Base-by-base conservation (phyloP, 83 land plant species). In the Diphasiastrum complanatum region DNA sequence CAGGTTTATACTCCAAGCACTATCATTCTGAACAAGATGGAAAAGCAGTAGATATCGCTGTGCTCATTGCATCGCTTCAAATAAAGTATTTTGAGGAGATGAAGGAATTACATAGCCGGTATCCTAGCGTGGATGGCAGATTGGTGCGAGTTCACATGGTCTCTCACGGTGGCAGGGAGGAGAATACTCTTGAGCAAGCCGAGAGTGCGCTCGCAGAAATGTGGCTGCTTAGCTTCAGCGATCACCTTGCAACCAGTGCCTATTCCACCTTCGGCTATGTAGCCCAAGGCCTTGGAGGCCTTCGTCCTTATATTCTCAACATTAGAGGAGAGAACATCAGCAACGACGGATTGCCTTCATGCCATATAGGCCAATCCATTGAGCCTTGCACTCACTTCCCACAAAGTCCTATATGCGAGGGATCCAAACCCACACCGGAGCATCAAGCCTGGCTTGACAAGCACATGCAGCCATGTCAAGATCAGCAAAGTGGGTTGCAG, bases 121-220 rank as follows among this genome's bases (percentile, higher is more conserved):
- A 57, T 59, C 19, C 49, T 40, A 22, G 2, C 19, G 30, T 30
- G 18, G 18, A 29, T 8, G 33, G 51, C 0, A 34, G 34, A 33
- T 30, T 66, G 47, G 56, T 67, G 3, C 48, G 51, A 18, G 26
- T 67, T 24, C 70, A 67, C 51, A 47, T 33, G 49, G 38, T 67
- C 34, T 67, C 70, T 5, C 29, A 53, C 16, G 25, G 31, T 37
- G 71, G 55, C 4, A 26, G 23, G 8, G 62, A 68, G 28, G 19
- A 27, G 3, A 14, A 33, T 12, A 54, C 45, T 34, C 0, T 35
- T 11, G 0, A 14, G 28, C 79, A 76, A 33, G 64, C 67, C 22
- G 33, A 41, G 66, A 53, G 51, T 5, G 79, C 79, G 0, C 24
- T 71, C 48, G 31, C 46, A 1, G 79, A 76, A 27, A 76, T 76